These are phyloP conservation scores for Viola pubescens DNA, from an alignment of 441 rosid genomes.

Conservation along the genomic window DNA sequence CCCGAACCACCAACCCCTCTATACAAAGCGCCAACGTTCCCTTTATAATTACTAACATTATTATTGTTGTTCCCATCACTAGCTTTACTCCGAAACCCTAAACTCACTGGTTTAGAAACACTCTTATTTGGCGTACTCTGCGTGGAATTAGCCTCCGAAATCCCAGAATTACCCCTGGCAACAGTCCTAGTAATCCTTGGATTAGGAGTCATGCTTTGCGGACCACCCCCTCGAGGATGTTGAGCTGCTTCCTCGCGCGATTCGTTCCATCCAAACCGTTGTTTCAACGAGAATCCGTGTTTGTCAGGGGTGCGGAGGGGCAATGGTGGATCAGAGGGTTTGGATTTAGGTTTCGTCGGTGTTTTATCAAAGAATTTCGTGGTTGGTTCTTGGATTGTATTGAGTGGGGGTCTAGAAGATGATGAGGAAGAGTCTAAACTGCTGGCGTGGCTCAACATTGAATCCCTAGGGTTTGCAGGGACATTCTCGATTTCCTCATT, in stretches of 20 bases:
- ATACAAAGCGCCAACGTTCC: slow-evolving; percentile 62
- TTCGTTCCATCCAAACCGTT: slow-evolving; percentile 68
- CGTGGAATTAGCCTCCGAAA: slow-evolving; percentile 67
- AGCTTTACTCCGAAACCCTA: slow-evolving; percentile 46
- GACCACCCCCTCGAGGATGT: slow-evolving; percentile 27
- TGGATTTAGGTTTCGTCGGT: slow-evolving; percentile 59
- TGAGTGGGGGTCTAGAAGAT: slow-evolving; percentile 54
- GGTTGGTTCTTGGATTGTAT: slow-evolving; percentile 48
- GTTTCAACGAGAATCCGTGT: slow-evolving; percentile 36
- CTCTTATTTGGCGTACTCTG: slow-evolving; percentile 93
- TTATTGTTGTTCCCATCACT: slow-evolving; percentile 40
- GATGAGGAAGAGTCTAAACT: slow-evolving; percentile 27
- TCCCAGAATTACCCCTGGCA: slow-evolving; percentile 46
- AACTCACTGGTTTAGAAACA: slow-evolving; percentile 69
- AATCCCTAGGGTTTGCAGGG: slow-evolving; percentile 48
- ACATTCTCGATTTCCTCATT: slow-evolving; percentile 72
- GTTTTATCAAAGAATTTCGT: slow-evolving; percentile 43
- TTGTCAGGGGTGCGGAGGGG: slow-evolving; percentile 77
- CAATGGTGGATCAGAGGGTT: slow-evolving; percentile 32
- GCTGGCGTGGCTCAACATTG: slow-evolving; percentile 37
- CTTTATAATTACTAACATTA: slow-evolving; percentile 18
- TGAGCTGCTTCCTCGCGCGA: slow-evolving; percentile 31
- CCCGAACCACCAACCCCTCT: slow-evolving; percentile 55
- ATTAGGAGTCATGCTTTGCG: slow-evolving; percentile 48
- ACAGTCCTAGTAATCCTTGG: slow-evolving; percentile 30